Percentiles rank a stretch among this genome's conserved stretches.
Evolutionary conservation across 805 yeast species (phyloP).

Genomic region (Babjeviella inositovora): DNA sequence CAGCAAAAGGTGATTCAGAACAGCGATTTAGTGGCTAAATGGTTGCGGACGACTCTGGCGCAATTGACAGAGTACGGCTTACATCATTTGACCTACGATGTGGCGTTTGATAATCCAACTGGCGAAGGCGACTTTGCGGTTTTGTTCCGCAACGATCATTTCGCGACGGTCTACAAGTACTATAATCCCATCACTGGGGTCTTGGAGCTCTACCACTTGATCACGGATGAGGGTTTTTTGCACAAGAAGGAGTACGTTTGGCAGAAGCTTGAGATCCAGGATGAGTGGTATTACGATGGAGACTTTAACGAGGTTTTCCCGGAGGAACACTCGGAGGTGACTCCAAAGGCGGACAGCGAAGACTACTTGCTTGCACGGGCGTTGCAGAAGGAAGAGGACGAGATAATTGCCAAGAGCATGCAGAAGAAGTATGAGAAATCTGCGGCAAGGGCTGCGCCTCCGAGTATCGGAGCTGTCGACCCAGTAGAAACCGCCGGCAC

Average conservation of each 20-base stretch:
- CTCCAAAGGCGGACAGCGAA: conserved; percentile 10
- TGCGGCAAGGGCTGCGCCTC: no score
- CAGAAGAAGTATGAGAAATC: conserved; percentile 16
- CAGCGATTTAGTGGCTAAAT: conserved; percentile 10
- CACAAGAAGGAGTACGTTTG: conserved; percentile 45
- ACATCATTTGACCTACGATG: conserved; percentile 16
- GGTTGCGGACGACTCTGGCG: conserved; percentile 43
- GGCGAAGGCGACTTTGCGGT: no score
- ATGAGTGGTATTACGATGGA: conserved; percentile 59
- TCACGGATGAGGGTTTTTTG: conserved; percentile 57
- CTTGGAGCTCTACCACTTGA: conserved; percentile 40
- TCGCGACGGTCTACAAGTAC: conserved; percentile 40
- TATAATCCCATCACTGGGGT: conserved; percentile 15
- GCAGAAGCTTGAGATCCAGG: conserved; percentile 58
- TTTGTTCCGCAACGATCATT: conserved; percentile 84
- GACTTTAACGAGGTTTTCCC: conserved; percentile 16
- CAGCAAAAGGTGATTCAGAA: conserved; percentile 1
- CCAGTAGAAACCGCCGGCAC: no score
- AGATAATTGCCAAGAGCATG: conserved; percentile 24
- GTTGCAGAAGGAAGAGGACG: conserved; percentile 43
- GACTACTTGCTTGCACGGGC: conserved; percentile 25
- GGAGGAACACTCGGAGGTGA: conserved; percentile 4
- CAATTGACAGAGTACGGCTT: conserved; percentile 68
- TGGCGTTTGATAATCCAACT: conserved; percentile 32
- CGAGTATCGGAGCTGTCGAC: no score